Evolutionary conservation across 352 stramenopile genomes (phyloP).

Genomic region (Globisporangium paroecandrum): DNA sequence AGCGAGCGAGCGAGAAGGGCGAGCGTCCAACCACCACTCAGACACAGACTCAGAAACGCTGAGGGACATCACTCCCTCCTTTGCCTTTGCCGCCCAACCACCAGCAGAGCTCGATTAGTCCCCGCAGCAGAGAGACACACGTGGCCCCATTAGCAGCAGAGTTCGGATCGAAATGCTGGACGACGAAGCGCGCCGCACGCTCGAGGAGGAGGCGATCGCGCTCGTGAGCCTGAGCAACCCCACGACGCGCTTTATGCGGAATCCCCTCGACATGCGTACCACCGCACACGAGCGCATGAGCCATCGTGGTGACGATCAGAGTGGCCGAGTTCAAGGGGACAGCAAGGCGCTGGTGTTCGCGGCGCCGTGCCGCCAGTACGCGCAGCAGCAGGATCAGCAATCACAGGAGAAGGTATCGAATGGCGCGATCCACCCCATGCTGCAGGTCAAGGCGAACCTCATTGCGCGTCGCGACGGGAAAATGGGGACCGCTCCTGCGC

Average conservation of each 20-base stretch:
- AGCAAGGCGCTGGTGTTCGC: slow-evolving; percentile 6
- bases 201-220: slow-evolving; percentile 68
- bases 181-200: slow-evolving; percentile 41
- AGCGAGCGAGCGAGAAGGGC: neutral
- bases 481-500: slow-evolving; percentile 3
- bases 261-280: neutral
- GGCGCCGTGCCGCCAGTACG: neutral
- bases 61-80: neutral
- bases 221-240: slow-evolving; percentile 61
- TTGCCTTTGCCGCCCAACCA: neutral
- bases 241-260: neutral
- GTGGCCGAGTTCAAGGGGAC: neutral
- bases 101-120: neutral
- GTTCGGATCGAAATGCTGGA: slow-evolving; percentile 35
- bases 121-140: slow-evolving; percentile 1
- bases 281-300: neutral
- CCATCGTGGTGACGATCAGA: no score
- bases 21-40: slow-evolving; percentile 21
- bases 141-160: neutral
- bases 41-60: slow-evolving; percentile 25
- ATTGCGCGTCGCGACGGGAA: slow-evolving; percentile 27
- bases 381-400: neutral
- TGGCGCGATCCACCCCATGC: slow-evolving; percentile 19
- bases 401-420: neutral
- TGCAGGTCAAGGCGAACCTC: slow-evolving; percentile 32